phyloP scores from a whole-genome alignment of 257 asterid species.

The Cruciata laevipes region DNA sequence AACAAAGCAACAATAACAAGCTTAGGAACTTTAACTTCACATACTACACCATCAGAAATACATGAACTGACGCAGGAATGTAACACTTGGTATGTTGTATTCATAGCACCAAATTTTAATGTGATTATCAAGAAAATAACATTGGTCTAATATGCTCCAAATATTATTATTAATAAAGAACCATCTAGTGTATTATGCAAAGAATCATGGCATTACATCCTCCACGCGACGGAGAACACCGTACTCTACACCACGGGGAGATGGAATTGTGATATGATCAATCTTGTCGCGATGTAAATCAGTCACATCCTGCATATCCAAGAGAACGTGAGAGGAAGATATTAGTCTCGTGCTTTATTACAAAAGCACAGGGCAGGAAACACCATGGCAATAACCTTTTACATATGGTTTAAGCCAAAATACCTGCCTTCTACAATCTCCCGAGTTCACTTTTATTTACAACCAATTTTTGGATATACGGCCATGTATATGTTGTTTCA shows the following conservation, averaged over 20 bases:
- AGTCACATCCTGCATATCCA: conserved; percentile 50
- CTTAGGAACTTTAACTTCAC: not conserved
- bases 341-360: too few relatives aligned
- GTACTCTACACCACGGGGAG: conserved; percentile 68
- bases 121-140: too few relatives aligned
- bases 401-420: not conserved
- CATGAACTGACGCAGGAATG: not conserved
- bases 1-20: not conserved
- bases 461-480: not conserved
- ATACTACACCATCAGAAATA: not conserved
- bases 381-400: not conserved
- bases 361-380: not conserved
- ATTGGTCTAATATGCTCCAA: conserved; percentile 64
- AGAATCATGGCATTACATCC: conserved; percentile 42
- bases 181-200: not conserved
- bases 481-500: not conserved
- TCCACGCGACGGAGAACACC: conserved; percentile 91
- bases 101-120: not conserved
- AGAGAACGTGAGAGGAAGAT: not conserved
- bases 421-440: not conserved
- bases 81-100: not conserved
- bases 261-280: conserved; percentile 90
- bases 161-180: not conserved
- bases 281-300: conserved; percentile 93
- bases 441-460: too few relatives aligned